Conservation (phyloP, 1,284 basidiomycete species). For the Mycosarcoma mackinlayi region DNA sequence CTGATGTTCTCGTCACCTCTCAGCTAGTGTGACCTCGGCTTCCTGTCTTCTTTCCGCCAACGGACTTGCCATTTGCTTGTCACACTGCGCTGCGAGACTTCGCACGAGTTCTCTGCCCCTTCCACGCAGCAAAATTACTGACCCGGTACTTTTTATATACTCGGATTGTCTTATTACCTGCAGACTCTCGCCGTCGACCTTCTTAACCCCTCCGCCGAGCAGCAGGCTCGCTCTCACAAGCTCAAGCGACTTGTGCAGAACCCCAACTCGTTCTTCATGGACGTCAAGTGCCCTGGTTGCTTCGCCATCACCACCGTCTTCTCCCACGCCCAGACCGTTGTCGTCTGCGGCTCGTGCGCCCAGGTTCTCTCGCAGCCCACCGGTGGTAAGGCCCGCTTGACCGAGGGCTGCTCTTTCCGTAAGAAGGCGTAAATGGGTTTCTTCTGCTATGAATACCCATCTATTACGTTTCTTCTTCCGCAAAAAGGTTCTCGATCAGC, state of each 20-base stretch:
- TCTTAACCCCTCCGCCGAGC: slow-evolving; percentile 91
- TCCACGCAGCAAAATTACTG: slow-evolving; percentile 1
- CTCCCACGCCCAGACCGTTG: slow-evolving; percentile 93
- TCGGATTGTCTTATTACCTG: too few relatives aligned
- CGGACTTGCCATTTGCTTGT: neutral
- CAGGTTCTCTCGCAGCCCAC: slow-evolving; percentile 98
- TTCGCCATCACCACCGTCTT: slow-evolving; percentile 95
- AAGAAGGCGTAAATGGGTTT: slow-evolving; percentile 59
- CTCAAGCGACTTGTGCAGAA: slow-evolving; percentile 99
- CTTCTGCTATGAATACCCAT: neutral
- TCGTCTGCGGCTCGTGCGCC: slow-evolving; percentile 90
- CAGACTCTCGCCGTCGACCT: slow-evolving; percentile 98
- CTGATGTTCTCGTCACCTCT: too few relatives aligned
- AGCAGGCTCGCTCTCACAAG: slow-evolving; percentile 82
- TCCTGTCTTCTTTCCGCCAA: too few relatives aligned
- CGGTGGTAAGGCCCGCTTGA: slow-evolving; percentile 97
- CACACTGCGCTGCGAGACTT: slow-evolving; percentile 7
- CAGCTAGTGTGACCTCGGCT: too few relatives aligned
- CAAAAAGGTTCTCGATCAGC: slow-evolving; percentile 15
- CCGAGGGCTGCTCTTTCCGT: slow-evolving; percentile 76
- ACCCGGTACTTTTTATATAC: too few relatives aligned
- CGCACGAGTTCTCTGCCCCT: neutral
- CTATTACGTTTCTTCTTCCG: neutral
- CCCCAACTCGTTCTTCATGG: slow-evolving; percentile 88
- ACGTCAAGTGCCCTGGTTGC: slow-evolving; percentile 98